Evolutionary conservation across 2,329 filamentous ascomycete species (phyloP).

Genomic region (Fusarium sp.): DNA sequence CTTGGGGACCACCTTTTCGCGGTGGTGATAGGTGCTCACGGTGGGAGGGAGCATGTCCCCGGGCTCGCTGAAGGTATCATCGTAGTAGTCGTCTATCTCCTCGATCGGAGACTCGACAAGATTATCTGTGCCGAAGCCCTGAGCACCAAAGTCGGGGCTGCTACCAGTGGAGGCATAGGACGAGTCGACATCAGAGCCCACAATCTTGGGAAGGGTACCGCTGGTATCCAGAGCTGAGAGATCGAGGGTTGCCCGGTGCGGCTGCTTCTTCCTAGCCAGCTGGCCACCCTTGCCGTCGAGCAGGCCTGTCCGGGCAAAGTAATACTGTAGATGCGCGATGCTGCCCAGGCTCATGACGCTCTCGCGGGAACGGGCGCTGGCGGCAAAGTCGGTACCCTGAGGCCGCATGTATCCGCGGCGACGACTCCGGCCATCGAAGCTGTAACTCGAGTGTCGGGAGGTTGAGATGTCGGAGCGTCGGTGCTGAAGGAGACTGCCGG

Average conservation of each 20-base stretch:
- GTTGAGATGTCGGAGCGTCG: conserved; percentile 57
- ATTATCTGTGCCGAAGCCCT: conserved; percentile 51
- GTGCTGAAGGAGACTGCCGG: conserved; percentile 66
- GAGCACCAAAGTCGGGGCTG: conserved; percentile 65
- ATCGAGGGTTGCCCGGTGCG: conserved; percentile 68
- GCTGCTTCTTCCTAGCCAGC: conserved; percentile 78
- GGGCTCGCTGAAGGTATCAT: conserved; percentile 69
- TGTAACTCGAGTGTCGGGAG: conserved; percentile 62
- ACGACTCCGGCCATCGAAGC: conserved; percentile 57
- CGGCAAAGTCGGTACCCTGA: conserved; percentile 88
- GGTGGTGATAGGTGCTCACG: conserved; percentile 92
- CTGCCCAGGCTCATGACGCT: conserved; percentile 97
- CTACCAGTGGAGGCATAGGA: conserved; percentile 70
- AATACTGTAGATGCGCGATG: conserved; percentile 97
- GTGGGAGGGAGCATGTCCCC: conserved; percentile 95
- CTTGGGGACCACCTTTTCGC: conserved; percentile 82
- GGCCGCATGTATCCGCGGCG: conserved; percentile 89
- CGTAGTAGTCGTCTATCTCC: conserved; percentile 61
- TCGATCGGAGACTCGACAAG: conserved; percentile 63
- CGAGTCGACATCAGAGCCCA: conserved; percentile 66
- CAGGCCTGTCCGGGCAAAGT: conserved; percentile 94
- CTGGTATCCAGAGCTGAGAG: conserved; percentile 62
- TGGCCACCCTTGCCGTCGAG: conserved; percentile 94
- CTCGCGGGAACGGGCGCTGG: conserved; percentile 88
- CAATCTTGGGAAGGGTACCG: conserved; percentile 51